Base-by-base conservation (phyloP, 2,329 filamentous ascomycete genomes). In the Neofusicoccum cordaticola region DNA sequence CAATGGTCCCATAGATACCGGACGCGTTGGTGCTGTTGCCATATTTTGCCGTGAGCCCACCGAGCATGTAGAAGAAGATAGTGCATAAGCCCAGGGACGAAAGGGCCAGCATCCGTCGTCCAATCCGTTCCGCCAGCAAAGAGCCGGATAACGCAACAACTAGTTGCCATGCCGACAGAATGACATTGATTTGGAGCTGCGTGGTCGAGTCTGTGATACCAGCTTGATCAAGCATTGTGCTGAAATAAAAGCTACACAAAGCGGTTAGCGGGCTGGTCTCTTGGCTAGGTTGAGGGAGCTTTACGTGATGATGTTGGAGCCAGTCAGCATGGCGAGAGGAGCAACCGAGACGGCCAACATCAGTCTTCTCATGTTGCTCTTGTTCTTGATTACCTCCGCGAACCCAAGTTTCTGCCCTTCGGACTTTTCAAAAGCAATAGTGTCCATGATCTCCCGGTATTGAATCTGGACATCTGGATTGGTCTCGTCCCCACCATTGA, bases 371-470 rank as follows among this genome's bases (percentile, higher is more conserved):
- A 77, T 68, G 2, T 76, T 71, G 74, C 66, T 81, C 45, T 7
- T 31, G 27, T 31, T 48, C 17, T 31, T 48, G 45, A 31, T 27
- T 8, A 48, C 19, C 45, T 48, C 73, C 27, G 71, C 68, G 1
- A 74, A 69, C 19, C 71, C 75, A 69, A 79, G 69, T 3, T 69
- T 75, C 17, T 73, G 70, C 7, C 74, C 75, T 42, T 73, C 72
- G 57, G 79, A 76, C 68, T 79, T 81, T 66, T 82, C 81, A 72
- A 73, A 81, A 45, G 76, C 74, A 13, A 81, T 69, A 6, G 80
- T 80, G 62, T 82, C 80, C n/a, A 78, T 68, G 44, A 84, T 84
- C 67, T 82, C 78, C 62, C 79, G 64, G n/a, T 65, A 56, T 22
- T 65, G 57, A 13, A 62, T n/a, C 27, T 78, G 67, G 3, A 78